phyloP scores from a whole-genome alignment of 2,329 filamentous ascomycete genomes.

The Monilinia fructicola region DNA sequence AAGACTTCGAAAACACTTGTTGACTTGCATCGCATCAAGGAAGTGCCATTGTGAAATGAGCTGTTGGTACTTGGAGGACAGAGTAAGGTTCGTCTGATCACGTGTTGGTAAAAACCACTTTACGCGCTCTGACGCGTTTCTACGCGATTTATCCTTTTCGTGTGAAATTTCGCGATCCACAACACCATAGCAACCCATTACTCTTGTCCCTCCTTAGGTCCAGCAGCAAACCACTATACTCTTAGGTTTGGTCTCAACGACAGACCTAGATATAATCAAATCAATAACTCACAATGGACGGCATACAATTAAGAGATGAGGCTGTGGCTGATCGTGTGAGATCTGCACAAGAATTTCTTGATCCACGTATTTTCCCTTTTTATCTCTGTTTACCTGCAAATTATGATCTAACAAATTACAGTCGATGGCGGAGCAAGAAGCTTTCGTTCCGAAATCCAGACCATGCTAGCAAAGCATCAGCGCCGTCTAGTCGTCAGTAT shows the following conservation, averaged over 20 bases:
- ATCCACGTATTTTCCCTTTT: slow-evolving; percentile 67
- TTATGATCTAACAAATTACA: slow-evolving; percentile 28
- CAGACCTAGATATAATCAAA: neutral
- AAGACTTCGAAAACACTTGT: neutral
- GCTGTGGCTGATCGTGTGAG: slow-evolving; percentile 80
- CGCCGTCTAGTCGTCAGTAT: slow-evolving; percentile 70
- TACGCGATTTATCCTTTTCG: slow-evolving; percentile 19
- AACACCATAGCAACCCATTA: slow-evolving; percentile 16
- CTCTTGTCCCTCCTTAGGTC: neutral
- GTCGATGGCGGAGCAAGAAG: slow-evolving; percentile 49
- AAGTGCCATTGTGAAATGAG: neutral
- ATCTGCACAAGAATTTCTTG: slow-evolving; percentile 87
- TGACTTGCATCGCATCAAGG: neutral
- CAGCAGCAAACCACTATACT: slow-evolving; percentile 6
- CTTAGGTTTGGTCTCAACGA: neutral
- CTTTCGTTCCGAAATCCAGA: slow-evolving; percentile 85
- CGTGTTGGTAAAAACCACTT: slow-evolving; percentile 1
- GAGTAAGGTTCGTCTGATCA: neutral
- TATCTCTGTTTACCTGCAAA: slow-evolving; percentile 26
- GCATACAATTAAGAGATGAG: slow-evolving; percentile 76
- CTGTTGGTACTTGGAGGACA: too few relatives aligned
- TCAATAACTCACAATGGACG: slow-evolving; percentile 54
- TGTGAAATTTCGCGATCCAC: slow-evolving; percentile 21
- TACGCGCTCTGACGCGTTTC: slow-evolving; percentile 17
- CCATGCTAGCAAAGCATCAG: slow-evolving; percentile 69